Percentiles rank a stretch among this genome's conserved stretches.
Conservation (phyloP, 768 basidiomycete species). For the Mrakia gelida region DNA sequence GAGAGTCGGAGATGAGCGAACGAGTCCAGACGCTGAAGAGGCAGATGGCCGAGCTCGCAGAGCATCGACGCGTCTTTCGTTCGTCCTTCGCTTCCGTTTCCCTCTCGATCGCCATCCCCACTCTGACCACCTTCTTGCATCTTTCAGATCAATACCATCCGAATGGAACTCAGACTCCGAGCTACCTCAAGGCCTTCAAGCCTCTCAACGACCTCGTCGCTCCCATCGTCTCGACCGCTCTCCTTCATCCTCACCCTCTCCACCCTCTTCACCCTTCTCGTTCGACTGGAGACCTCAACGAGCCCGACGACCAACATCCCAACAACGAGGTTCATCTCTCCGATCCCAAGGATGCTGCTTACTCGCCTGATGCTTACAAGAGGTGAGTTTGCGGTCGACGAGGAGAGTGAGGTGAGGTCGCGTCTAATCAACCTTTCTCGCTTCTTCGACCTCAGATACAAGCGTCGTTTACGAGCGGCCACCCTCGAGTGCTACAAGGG, state of each 20-base stretch:
- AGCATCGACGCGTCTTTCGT: conserved; percentile 55
- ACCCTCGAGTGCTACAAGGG: conserved; percentile 69
- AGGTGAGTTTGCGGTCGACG: conserved; percentile 36
- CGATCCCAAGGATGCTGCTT: conserved; percentile 37
- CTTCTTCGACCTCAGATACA: conserved; percentile 50
- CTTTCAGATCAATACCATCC: conserved; percentile 21
- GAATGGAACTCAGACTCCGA: background rate
- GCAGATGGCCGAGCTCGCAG: conserved; percentile 69
- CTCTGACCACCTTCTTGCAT: background rate
- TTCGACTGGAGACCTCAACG: background rate
- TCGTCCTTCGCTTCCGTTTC: background rate
- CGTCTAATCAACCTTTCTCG: background rate
- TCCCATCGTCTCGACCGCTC: background rate
- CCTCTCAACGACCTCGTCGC: conserved; percentile 1
- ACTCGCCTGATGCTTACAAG: conserved; percentile 72
- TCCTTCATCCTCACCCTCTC: background rate
- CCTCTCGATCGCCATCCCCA: background rate
- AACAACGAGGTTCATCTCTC: conserved; percentile 19
- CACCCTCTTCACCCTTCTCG: background rate
- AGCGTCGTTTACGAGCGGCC: conserved; percentile 76
- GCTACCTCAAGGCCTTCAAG: conserved; percentile 10
- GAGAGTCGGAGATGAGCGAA: conserved; percentile 59
- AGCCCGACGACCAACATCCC: background rate
- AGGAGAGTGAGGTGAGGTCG: background rate
- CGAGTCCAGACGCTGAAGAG: conserved; percentile 52